Evolutionary conservation across 192 early-diverging fungal genomes (phyloP).

Genomic region (Umbelopsis ramanniana): DNA sequence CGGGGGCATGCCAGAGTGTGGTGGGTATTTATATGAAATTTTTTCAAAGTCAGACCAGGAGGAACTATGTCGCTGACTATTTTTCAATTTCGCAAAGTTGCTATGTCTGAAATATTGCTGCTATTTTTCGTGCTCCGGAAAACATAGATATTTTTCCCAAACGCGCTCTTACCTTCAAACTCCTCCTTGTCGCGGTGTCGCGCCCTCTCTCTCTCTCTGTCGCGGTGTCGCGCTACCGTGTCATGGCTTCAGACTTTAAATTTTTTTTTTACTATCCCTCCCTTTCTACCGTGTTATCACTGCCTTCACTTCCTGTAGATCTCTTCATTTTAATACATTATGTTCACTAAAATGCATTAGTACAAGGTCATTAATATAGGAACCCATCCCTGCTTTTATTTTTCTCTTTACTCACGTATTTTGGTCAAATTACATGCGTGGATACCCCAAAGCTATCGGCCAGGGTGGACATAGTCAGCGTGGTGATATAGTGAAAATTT

Average conservation of each 20-base stretch:
- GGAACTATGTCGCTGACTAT: slow-evolving; percentile 23
- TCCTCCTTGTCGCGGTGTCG: slow-evolving; percentile 24
- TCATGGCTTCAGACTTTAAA: neutral
- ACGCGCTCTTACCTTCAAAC: slow-evolving; percentile 12
- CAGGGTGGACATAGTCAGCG: neutral
- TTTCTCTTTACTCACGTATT: too few species aligned
- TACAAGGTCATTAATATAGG: too few species aligned
- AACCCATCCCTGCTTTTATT: too few species aligned
- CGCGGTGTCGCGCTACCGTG: slow-evolving; percentile 20
- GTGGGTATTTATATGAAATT: slow-evolving; percentile 24
- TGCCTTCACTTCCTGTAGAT: neutral
- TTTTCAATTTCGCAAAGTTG: slow-evolving; percentile 23
- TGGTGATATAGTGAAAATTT: slow-evolving; percentile 4
- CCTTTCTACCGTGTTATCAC: neutral
- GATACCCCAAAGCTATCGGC: too few species aligned
- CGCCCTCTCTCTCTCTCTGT: slow-evolving; percentile 6
- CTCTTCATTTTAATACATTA: too few species aligned
- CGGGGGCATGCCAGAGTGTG: slow-evolving; percentile 7
- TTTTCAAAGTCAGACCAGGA: slow-evolving; percentile 28
- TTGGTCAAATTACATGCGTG: neutral
- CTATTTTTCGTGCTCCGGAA: slow-evolving; percentile 22
- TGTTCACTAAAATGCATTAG: too few species aligned
- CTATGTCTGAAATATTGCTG: slow-evolving; percentile 17
- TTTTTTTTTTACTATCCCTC: neutral
- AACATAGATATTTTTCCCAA: slow-evolving; percentile 17